These are phyloP conservation scores for Alnus rubra DNA, from an alignment of 306 rosid genomes.

Conservation along the genomic window DNA sequence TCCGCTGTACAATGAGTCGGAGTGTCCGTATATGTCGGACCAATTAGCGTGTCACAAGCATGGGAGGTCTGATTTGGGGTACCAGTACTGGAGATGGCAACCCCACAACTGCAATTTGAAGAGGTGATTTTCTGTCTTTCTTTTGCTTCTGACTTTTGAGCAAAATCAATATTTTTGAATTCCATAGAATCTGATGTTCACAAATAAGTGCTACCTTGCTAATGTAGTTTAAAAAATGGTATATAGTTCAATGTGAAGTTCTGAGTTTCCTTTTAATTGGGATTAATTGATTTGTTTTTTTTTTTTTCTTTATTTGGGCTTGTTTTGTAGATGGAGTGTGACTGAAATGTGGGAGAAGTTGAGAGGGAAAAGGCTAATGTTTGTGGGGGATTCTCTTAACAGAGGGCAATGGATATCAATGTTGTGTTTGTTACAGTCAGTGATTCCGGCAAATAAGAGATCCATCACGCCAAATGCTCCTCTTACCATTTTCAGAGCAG, in stretches of 20 bases:
- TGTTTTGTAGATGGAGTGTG: constrained; percentile 62
- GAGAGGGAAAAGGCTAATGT: constrained; percentile 89
- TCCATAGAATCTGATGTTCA: not conserved
- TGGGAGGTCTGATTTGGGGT: constrained; percentile 82
- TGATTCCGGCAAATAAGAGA: constrained; percentile 76
- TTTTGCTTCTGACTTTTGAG: not conserved
- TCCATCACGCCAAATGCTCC: constrained; percentile 92
- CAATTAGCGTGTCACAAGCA: constrained; percentile 96
- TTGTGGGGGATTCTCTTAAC: constrained; percentile 95
- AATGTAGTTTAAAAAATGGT: not conserved
- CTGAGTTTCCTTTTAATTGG: constrained; percentile 4
- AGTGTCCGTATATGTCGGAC: constrained; percentile 97
- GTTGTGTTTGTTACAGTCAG: constrained; percentile 91
- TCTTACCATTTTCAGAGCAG: constrained; percentile 88
- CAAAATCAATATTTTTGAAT: not conserved
- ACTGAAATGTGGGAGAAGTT: constrained; percentile 92
- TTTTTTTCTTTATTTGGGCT: not conserved
- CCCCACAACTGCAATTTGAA: constrained; percentile 91
- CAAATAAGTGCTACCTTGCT: not conserved
- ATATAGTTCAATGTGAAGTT: not conserved
- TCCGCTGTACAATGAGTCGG: constrained; percentile 70
- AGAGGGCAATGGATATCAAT: constrained; percentile 98
- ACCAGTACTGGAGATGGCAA: constrained; percentile 94
- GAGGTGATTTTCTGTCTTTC: constrained; percentile 44
- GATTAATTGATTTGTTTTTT: constrained; percentile 26